These are phyloP conservation scores for Cyberlindnera amylophila DNA, from an alignment of 805 yeast species.

Conservation along the genomic window DNA sequence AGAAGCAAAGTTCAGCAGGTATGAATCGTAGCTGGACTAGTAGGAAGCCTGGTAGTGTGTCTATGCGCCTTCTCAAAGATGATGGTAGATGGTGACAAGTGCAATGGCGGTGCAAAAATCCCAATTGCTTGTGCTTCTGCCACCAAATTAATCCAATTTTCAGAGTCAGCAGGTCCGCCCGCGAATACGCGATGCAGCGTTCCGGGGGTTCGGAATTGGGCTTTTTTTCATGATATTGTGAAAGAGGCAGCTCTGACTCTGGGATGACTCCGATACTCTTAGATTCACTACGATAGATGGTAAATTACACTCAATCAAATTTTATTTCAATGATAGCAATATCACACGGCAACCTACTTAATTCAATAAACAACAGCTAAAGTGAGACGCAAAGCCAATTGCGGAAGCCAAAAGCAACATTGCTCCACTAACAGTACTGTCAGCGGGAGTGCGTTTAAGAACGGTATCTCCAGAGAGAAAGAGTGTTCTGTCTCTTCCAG, in stretches of 20 bases:
- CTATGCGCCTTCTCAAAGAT: background rate
- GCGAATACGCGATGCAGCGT: background rate
- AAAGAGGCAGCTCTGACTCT: background rate
- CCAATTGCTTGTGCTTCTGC: conserved; percentile 4
- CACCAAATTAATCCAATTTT: conserved; percentile 16
- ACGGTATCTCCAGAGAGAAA: conserved; percentile 99
- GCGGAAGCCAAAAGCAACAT: background rate
- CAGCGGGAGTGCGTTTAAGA: conserved; percentile 13
- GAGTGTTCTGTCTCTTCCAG: conserved; percentile 99
- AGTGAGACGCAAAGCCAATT: background rate
- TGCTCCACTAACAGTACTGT: conserved; percentile 2
- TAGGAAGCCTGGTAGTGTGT: background rate
- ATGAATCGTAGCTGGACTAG: background rate
- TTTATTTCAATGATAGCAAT: background rate
- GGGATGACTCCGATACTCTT: background rate
- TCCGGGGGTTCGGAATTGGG: conserved; percentile 5
- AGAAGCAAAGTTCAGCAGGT: background rate
- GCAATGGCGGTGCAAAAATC: conserved; percentile 2
- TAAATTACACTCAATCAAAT: background rate
- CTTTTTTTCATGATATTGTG: background rate
- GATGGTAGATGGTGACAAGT: conserved; percentile 1
- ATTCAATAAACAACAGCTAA: background rate
- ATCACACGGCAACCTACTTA: background rate
- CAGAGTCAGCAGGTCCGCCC: conserved; percentile 7
- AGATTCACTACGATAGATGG: too few relatives aligned